These are phyloP conservation scores for Fusarium ambrosium DNA, from an alignment of 2,329 filamentous ascomycete species.

Conservation along the genomic window DNA sequence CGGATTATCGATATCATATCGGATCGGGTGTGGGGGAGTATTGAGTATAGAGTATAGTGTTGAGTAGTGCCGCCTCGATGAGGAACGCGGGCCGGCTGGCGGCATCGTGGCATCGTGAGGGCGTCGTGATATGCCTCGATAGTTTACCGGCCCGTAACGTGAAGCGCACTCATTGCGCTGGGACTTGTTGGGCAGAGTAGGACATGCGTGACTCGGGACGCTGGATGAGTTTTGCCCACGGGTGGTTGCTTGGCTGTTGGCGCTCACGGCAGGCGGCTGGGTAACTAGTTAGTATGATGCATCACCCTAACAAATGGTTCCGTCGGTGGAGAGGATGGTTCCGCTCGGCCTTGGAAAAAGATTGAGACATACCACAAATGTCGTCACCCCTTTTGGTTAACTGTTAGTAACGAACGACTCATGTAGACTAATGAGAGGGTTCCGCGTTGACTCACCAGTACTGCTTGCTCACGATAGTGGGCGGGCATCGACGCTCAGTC, in stretches of 20 bases:
- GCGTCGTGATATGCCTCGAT: slow-evolving; percentile 12
- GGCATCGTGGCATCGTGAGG: slow-evolving; percentile 6
- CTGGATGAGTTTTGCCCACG: slow-evolving; percentile 56
- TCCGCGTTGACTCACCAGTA: slow-evolving; percentile 56
- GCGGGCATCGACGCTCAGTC: slow-evolving; percentile 59
- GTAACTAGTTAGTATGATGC: slow-evolving; percentile 37
- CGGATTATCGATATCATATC: slow-evolving; percentile 30
- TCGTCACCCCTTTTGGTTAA: slow-evolving; percentile 56
- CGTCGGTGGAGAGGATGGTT: slow-evolving; percentile 11
- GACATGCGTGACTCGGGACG: slow-evolving; percentile 49
- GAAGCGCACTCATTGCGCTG: slow-evolving; percentile 45
- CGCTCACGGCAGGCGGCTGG: slow-evolving; percentile 57
- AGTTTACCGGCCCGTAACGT: slow-evolving; percentile 24
- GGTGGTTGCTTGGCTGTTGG: slow-evolving; percentile 55
- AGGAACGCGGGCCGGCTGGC: slow-evolving; percentile 26
- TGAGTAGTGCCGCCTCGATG: slow-evolving; percentile 25
- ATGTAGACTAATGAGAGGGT: slow-evolving; percentile 1
- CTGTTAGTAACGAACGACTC: slow-evolving; percentile 40
- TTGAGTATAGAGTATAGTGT: background rate
- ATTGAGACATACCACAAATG: slow-evolving; percentile 57
- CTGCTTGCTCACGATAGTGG: slow-evolving; percentile 60
- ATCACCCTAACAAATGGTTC: slow-evolving; percentile 16
- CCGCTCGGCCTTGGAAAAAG: slow-evolving; percentile 23
- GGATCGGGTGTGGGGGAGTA: slow-evolving; percentile 15
- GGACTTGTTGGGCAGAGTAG: slow-evolving; percentile 47